Base-by-base conservation (phyloP, 2,329 filamentous ascomycete species). In the Pseudocercospora cruenta region DNA sequence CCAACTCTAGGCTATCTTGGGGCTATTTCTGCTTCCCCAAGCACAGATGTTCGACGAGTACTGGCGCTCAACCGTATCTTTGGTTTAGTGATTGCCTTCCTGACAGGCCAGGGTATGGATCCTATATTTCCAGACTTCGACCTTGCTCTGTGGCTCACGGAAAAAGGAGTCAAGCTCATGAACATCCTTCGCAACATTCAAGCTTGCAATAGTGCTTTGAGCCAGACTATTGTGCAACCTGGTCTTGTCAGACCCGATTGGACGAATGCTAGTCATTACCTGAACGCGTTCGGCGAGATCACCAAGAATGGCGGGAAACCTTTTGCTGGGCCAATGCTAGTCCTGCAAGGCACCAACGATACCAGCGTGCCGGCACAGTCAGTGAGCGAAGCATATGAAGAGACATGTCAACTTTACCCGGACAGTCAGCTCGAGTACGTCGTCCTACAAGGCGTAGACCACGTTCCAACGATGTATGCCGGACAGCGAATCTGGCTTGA, bases 251-350 rank as follows among this genome's bases (percentile, higher is more conserved):
- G 33, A 24, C 19, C 51, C 9, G 36, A 53, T 21, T 43, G 62
- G n/a, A 22, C 4, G 3, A 57, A 55, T 33, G 57, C 45, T 16
- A 43, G 14, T 12, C 19, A 45, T 19, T 19, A 45, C 39, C 7
- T 45, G 5, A 19, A 45, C 19, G 12, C 19, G 10, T 62, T 58
- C 16, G 47, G 47, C 4, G 14, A 12, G 8, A 58, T 45, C 26
- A 81, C 21, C 19, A 68, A 74, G 14, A 43, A 77, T 1, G 78
- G 78, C 1, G 72, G 76, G 1, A 75, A 71, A 43, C 67, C 74
- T 5, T 74, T 79, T 51, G 65, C 67, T 2, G 79, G 76, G 0
- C 79, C 78, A 1, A 54, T 81, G 63, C 70, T 81, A 0, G 75
- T 81, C 4, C 21, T 80, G 1, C 77, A 80, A 57, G 79, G 79